A percentile compares a stretch with the other conserved stretches of the same genome.
Conservation (phyloP, 768 basidiomycete genomes). For the Baorangia bicolor region DNA sequence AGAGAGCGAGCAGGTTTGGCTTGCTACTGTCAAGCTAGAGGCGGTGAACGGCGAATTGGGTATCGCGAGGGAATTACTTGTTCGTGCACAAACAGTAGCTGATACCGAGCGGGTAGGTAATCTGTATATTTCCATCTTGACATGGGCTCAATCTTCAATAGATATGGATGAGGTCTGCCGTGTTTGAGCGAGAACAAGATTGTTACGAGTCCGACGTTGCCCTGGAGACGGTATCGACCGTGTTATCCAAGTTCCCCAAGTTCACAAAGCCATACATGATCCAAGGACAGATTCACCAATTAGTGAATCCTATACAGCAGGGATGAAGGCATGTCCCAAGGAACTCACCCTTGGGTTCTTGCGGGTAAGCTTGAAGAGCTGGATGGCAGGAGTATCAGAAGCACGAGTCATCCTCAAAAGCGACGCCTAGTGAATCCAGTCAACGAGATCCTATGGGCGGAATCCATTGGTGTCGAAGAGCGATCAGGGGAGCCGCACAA, state of each 20-base stretch:
- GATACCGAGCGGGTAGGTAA: conserved; percentile 82
- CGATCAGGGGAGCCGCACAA: conserved; percentile 78
- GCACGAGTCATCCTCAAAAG: conserved; percentile 86
- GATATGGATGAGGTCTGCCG: conserved; percentile 99
- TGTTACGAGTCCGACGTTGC: conserved; percentile 70
- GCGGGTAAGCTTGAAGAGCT: conserved; percentile 86
- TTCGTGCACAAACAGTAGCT: conserved; percentile 85
- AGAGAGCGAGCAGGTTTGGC: conserved; percentile 96
- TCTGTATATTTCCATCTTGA: background rate
- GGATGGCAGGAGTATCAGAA: conserved; percentile 88
- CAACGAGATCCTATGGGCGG: conserved; percentile 87
- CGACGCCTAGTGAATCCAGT: conserved; percentile 83
- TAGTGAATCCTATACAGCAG: conserved; percentile 77
- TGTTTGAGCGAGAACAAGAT: conserved; percentile 90
- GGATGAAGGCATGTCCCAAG: conserved; percentile 84
- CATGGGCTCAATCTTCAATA: conserved; percentile 29
- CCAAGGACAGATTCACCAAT: conserved; percentile 86
- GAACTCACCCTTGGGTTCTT: conserved; percentile 82
- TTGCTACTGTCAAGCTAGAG: conserved; percentile 95
- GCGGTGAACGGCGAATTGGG: conserved; percentile 91
- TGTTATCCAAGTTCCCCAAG: conserved; percentile 80
- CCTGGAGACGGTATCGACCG: conserved; percentile 69
- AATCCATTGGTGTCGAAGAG: conserved; percentile 89
- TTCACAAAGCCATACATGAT: conserved; percentile 97
- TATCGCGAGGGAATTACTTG: conserved; percentile 82